phyloP scores from a whole-genome alignment of 495 filamentous ascomycete species.

The Podospora bellae-mahoneyi region DNA sequence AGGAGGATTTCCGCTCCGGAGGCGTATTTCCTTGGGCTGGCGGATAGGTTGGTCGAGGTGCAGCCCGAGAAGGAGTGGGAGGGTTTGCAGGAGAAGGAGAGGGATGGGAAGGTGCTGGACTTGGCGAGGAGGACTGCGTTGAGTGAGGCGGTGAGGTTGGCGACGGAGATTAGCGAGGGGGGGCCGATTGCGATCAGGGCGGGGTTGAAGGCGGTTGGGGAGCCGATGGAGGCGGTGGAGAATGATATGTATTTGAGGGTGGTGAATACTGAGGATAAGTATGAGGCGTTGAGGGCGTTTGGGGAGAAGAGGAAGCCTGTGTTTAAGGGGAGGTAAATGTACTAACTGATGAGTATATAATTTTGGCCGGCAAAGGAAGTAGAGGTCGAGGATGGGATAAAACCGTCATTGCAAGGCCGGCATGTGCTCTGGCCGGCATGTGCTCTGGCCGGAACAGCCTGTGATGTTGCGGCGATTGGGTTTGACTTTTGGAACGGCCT shows the following conservation, averaged over 20 bases:
- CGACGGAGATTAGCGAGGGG: conserved; percentile 78
- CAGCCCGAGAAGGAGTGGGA: conserved; percentile 47
- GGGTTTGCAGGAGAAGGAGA: conserved; percentile 36
- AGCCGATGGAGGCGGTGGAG: conserved; percentile 65
- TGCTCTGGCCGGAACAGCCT: background rate
- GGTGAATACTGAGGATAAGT: conserved; percentile 74
- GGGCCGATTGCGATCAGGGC: conserved; percentile 75
- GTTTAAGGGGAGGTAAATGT: conserved; percentile 61
- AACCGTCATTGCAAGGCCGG: too few relatives aligned
- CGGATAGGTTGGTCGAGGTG: conserved; percentile 76
- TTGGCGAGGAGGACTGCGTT: conserved; percentile 61
- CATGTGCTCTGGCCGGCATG: background rate
- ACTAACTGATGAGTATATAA: too few relatives aligned
- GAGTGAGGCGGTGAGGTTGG: conserved; percentile 71
- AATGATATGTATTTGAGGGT: conserved; percentile 76
- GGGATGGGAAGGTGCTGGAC: conserved; percentile 32
- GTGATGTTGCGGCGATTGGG: background rate
- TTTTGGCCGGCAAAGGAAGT: too few relatives aligned
- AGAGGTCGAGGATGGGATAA: too few relatives aligned
- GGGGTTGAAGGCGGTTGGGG: conserved; percentile 66
- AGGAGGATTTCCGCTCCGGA: conserved; percentile 72
- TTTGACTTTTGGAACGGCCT: background rate
- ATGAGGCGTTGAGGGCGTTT: conserved; percentile 85
- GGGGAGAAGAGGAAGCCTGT: conserved; percentile 84
- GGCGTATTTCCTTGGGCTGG: conserved; percentile 79